phyloP scores from a whole-genome alignment of 2,329 filamentous ascomycete species.

The Coniochaeta ligniaria region DNA sequence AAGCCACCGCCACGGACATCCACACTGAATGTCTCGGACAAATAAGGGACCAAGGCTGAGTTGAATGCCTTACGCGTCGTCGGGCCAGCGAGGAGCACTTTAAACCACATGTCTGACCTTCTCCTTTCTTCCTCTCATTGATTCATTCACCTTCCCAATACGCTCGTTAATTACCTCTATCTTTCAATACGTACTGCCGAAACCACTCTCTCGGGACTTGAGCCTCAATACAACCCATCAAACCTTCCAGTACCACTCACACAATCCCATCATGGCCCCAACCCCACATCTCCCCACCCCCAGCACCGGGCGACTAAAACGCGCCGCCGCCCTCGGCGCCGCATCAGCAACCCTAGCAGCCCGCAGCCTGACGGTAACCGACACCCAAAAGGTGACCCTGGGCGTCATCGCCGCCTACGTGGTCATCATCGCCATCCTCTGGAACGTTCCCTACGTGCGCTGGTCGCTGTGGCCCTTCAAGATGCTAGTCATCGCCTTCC shows the following conservation, averaged over 20 bases:
- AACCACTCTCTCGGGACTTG: neutral
- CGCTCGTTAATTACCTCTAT: neutral
- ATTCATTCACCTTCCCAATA: neutral
- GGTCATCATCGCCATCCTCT: slow-evolving; percentile 67
- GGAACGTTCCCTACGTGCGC: slow-evolving; percentile 72
- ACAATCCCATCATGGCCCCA: neutral
- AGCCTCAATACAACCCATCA: neutral
- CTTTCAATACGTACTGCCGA: neutral
- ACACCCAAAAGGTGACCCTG: slow-evolving; percentile 64
- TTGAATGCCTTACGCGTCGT: neutral
- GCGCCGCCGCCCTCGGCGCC: slow-evolving; percentile 3
- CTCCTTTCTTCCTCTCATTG: neutral
- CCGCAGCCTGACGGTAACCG: slow-evolving; percentile 51
- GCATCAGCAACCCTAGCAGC: slow-evolving; percentile 25
- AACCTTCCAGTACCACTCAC: neutral
- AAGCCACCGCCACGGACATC: neutral
- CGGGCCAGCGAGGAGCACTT: neutral
- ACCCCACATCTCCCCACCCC: neutral
- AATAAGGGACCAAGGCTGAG: neutral
- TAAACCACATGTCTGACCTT: neutral
- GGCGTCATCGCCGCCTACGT: slow-evolving; percentile 60
- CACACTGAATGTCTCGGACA: neutral
- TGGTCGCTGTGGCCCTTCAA: slow-evolving; percentile 78
- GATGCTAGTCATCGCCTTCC: slow-evolving; percentile 81
- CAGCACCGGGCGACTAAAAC: neutral